phyloP scores from a whole-genome alignment of 1,284 basidiomycete genomes.

The Schizopora paradoxa region DNA sequence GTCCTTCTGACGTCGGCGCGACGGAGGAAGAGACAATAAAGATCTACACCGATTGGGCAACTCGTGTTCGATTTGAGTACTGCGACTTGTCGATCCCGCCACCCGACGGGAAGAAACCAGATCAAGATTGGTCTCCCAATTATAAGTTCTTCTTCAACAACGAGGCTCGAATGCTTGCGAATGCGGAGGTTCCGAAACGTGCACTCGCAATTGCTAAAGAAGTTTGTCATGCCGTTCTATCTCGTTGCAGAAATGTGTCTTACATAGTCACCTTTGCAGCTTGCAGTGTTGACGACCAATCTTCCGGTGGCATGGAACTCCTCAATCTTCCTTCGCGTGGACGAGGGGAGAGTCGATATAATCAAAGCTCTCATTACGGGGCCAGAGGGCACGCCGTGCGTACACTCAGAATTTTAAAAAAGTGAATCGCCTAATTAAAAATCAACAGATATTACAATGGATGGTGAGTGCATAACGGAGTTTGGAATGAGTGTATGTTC shows the following conservation, averaged over 20 bases:
- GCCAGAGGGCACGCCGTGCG: conserved; percentile 87
- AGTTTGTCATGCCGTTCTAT: conserved; percentile 35
- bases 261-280: conserved; percentile 38
- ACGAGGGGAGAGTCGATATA: conserved; percentile 83
- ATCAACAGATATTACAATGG: conserved; percentile 69
- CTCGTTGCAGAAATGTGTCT: conserved; percentile 6
- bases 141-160: conserved; percentile 77
- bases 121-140: conserved; percentile 51
- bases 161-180: conserved; percentile 74
- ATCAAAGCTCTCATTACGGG: conserved; percentile 89
- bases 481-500: conserved; percentile 18
- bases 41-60: conserved; percentile 80
- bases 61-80: conserved; percentile 76
- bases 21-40: conserved; percentile 65
- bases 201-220: conserved; percentile 90
- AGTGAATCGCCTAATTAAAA: too few species aligned
- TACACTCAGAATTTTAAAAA: conserved; percentile 23
- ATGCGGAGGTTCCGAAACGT: conserved; percentile 77
- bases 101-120: conserved; percentile 30
- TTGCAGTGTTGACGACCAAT: conserved; percentile 85
- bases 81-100: conserved; percentile 66
- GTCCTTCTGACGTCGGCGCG: conserved; percentile 42
- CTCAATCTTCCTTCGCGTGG: conserved; percentile 82
- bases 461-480: conserved; percentile 45
- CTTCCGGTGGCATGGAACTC: conserved; percentile 87